A percentile compares a stretch with the other conserved stretches of the same genome.
Conservation (phyloP, 1,284 basidiomycete genomes). For the Chalciporus piperatoides region DNA sequence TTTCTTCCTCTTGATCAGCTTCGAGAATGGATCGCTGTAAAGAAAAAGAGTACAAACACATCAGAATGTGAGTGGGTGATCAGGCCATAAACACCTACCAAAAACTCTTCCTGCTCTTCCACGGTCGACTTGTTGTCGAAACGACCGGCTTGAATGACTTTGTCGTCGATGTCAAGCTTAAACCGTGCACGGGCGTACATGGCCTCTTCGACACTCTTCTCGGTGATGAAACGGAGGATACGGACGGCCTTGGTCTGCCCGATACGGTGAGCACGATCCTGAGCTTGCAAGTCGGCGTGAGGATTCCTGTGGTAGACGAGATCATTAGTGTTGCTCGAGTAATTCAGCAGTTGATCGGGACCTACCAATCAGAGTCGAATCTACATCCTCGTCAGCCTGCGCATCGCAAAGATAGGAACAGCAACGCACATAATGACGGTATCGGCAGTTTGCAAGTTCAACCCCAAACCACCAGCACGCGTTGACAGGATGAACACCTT, state of each 20-base stretch:
- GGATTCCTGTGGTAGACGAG: slow-evolving; percentile 67
- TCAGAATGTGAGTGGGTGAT: not conserved
- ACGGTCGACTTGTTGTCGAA: slow-evolving; percentile 99
- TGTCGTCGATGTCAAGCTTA: slow-evolving; percentile 99
- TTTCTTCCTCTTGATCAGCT: slow-evolving; percentile 88
- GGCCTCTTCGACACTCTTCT: slow-evolving; percentile 97
- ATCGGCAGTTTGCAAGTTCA: slow-evolving; percentile 98
- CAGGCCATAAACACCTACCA: slow-evolving; percentile 51
- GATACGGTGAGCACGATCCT: slow-evolving; percentile 99
- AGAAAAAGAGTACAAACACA: slow-evolving; percentile 9
- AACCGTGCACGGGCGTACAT: slow-evolving; percentile 93
- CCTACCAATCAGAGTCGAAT: slow-evolving; percentile 86
- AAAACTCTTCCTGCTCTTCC: slow-evolving; percentile 94
- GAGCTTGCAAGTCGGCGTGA: slow-evolving; percentile 96
- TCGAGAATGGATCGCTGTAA: slow-evolving; percentile 78
- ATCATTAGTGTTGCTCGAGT: not conserved
- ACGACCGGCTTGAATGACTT: slow-evolving; percentile 98
- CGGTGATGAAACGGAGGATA: slow-evolving; percentile 95
- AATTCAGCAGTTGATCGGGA: not conserved
- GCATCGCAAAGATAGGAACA: slow-evolving; percentile 16
- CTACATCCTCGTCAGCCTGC: slow-evolving; percentile 34
- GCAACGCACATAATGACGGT: slow-evolving; percentile 93
- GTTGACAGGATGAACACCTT: slow-evolving; percentile 97
- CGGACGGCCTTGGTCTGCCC: slow-evolving; percentile 98
- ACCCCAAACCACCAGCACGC: slow-evolving; percentile 93